These are phyloP conservation scores for Solanum dulcamara DNA, from an alignment of 257 asterid species.

Conservation along the genomic window DNA sequence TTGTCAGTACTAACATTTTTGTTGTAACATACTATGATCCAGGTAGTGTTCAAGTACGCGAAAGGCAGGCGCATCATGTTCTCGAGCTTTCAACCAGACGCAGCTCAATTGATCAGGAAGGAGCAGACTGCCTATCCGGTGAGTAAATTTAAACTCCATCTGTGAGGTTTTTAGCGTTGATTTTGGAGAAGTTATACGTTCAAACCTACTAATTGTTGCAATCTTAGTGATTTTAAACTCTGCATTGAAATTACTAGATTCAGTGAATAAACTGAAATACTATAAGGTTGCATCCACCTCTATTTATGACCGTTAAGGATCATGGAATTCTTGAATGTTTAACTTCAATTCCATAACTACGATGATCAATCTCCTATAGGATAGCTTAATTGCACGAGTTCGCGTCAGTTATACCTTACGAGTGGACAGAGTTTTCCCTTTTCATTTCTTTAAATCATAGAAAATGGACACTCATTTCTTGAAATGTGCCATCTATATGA, in stretches of 20 bases:
- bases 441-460: background rate
- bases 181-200: background rate
- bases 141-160: background rate
- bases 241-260: background rate
- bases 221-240: background rate
- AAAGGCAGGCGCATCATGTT: constrained; percentile 8
- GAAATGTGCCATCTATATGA: background rate
- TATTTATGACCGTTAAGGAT: background rate
- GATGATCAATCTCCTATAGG: background rate
- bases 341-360: background rate
- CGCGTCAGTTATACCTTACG: background rate
- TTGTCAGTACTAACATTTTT: background rate
- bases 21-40: background rate
- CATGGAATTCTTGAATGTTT: background rate
- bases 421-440: background rate
- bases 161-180: background rate
- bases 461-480: background rate
- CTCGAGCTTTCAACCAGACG: constrained; percentile 20
- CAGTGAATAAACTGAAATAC: background rate
- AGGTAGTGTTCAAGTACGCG: constrained; percentile 11
- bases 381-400: background rate
- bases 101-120: constrained; percentile 5
- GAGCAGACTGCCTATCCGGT: constrained; percentile 16
- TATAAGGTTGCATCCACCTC: background rate
- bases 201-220: background rate